Evolutionary conservation across 129 eudicot genomes (phyloP).

Genomic region (Centaurea solstitialis): DNA sequence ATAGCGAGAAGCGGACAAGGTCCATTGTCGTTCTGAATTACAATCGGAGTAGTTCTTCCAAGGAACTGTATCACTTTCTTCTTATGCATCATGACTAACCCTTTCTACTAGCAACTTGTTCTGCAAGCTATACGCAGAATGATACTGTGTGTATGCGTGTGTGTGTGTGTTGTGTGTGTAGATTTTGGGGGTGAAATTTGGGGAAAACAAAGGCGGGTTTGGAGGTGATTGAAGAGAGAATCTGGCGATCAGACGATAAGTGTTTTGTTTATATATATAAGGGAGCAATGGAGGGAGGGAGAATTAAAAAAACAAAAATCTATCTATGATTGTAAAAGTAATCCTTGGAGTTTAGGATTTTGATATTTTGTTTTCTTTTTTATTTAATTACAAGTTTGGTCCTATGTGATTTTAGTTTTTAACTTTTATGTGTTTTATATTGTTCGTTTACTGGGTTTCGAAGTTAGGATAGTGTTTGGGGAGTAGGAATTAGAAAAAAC

Average conservation of each 20-base stretch:
- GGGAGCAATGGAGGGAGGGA: slow-evolving; percentile 23
- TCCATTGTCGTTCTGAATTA: slow-evolving; percentile 96
- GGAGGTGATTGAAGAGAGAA: slow-evolving; percentile 25
- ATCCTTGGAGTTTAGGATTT: not conserved
- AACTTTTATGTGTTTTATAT: not conserved
- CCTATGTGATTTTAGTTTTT: not conserved
- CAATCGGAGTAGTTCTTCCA: slow-evolving; percentile 63
- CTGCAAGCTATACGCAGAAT: not conserved
- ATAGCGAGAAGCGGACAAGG: slow-evolving; percentile 98
- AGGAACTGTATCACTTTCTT: slow-evolving; percentile 75
- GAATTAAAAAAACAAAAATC: slow-evolving; percentile 11
- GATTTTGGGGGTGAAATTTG: slow-evolving; percentile 17
- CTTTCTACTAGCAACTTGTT: not conserved
- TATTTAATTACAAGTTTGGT: too few relatives aligned
- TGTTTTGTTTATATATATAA: slow-evolving; percentile 4
- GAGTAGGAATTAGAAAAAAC: too few relatives aligned
- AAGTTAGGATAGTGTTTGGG: not conserved
- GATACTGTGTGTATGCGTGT: too few relatives aligned
- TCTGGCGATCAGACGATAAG: slow-evolving; percentile 34
- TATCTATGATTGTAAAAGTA: not conserved
- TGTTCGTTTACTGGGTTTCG: not conserved
- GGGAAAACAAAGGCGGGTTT: slow-evolving; percentile 18
- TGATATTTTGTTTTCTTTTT: not conserved
- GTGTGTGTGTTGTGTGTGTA: slow-evolving; percentile 14
- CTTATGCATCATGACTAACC: slow-evolving; percentile 47